These are phyloP conservation scores for Colletotrichum truncatum DNA, from an alignment of 2,329 filamentous ascomycete genomes.

Conservation along the genomic window DNA sequence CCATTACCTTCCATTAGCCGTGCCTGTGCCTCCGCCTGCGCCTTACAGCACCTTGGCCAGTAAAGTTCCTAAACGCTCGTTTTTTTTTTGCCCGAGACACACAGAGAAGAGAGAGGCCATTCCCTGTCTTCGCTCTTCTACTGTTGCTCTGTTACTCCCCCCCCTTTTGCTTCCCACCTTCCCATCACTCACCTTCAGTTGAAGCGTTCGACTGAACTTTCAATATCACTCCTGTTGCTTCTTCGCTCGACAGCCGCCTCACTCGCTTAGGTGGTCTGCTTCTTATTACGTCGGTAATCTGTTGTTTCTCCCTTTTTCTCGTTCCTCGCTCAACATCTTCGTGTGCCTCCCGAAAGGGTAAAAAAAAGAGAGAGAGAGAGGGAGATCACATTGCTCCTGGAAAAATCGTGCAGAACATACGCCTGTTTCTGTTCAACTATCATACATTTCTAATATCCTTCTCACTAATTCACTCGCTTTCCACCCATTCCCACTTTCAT, in stretches of 20 bases:
- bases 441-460: not conserved
- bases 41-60: not conserved
- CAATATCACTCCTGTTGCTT: slow-evolving; percentile 35
- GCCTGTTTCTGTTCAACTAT: not conserved
- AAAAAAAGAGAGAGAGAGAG: slow-evolving; percentile 15
- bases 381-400: slow-evolving; percentile 28
- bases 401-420: slow-evolving; percentile 13
- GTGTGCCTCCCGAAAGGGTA: not conserved
- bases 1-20: not conserved
- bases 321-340: slow-evolving; percentile 15
- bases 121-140: not conserved
- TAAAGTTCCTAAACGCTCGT: not conserved
- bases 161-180: slow-evolving; percentile 28
- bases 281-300: slow-evolving; percentile 47
- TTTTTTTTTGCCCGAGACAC: not conserved
- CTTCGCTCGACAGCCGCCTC: slow-evolving; percentile 52
- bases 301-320: slow-evolving; percentile 32
- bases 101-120: slow-evolving; percentile 3
- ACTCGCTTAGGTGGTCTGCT: slow-evolving; percentile 66
- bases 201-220: slow-evolving; percentile 21
- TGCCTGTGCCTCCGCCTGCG: not conserved
- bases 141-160: not conserved
- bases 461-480: slow-evolving; percentile 4
- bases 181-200: slow-evolving; percentile 16
- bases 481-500: not conserved